Base-by-base conservation (phyloP, 176 grass and related monocot genomes). In the Oryza australiensis region DNA sequence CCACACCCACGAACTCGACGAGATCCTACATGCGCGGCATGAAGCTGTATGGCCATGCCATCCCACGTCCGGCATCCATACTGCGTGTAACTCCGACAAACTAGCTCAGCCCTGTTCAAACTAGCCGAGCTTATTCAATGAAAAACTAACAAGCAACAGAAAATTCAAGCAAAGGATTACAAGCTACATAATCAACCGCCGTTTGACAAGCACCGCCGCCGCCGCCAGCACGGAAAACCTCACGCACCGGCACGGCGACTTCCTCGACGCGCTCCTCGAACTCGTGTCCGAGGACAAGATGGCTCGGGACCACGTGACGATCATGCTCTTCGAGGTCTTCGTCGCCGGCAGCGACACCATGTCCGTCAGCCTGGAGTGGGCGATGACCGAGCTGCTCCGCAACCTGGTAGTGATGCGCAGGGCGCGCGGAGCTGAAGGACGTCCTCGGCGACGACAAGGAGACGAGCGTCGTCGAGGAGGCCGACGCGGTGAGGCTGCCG, bases 361-460 rank as follows among this genome's bases (percentile, higher is more conserved):
- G 15, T 64, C 81, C 3, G 11, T 81, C 42, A 72, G 32, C 18
- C n/a, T 85, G 55, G 82, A 88, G 33, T 91, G 85, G 86, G 71
- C 55, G 32, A 81, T 87, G 85, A 53, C 68, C 0, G 81, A 87
- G 69, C 89, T 91, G 64, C 75, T 91, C 28, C 75, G 34, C 26
- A 76, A 87, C 41, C 85, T 76, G 3, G 1, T 34, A 26, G 68
- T 33, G 5, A 74, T 91, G 85, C 81, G 70, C 18, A 91, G 80
- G 79, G 64, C 57, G 38, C 84, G 57, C 11, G 79, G 88, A 90
- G 66, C 38, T 87, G 24, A 9, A 12, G 13, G 43, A 53, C 7
- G 51, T 43, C 0, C 64, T 91, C 16, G 80, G 51, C 15, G 46
- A 3, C 28, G 48, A 30, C 13, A 34, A 34, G 38, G n/a, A 35